phyloP scores from a whole-genome alignment of 768 basidiomycete species.

The Lactarius evosmus region DNA sequence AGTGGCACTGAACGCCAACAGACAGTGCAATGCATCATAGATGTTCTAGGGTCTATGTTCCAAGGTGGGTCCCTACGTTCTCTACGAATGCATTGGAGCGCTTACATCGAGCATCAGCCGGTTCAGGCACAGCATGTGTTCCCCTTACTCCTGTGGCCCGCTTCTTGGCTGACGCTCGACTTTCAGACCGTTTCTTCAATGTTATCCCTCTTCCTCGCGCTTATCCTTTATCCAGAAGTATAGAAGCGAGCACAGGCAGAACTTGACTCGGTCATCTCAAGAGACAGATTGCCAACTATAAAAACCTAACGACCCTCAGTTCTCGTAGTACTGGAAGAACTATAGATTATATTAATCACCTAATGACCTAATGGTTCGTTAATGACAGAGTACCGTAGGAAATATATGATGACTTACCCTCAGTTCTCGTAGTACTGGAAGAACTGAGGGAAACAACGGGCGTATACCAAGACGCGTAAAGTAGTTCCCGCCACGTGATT shows the following conservation, averaged over 20 bases:
- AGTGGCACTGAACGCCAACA: not conserved
- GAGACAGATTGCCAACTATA: slow-evolving; percentile 32
- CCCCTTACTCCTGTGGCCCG: not conserved
- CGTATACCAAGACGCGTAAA: too few relatives aligned
- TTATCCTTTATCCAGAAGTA: slow-evolving; percentile 12
- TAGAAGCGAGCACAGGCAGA: slow-evolving; percentile 30
- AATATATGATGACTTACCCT: too few relatives aligned
- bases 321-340: too few relatives aligned
- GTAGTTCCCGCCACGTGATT: too few relatives aligned
- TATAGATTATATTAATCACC: too few relatives aligned
- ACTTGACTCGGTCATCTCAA: slow-evolving; percentile 31
- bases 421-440: too few relatives aligned
- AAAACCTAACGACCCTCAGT: too few relatives aligned
- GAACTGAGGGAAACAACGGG: too few relatives aligned
- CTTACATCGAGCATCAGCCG: not conserved
- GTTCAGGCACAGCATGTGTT: slow-evolving; percentile 4
- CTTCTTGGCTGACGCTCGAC: not conserved
- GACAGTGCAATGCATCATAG: not conserved
- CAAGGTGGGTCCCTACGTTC: not conserved
- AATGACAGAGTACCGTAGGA: too few relatives aligned
- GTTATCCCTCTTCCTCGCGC: slow-evolving; percentile 12
- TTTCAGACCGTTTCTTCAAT: slow-evolving; percentile 11
- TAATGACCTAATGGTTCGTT: too few relatives aligned
- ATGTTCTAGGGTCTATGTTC: slow-evolving; percentile 7
- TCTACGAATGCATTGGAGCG: not conserved